Percentiles rank a stretch among this genome's conserved stretches.
phyloP scores from a whole-genome alignment of 305 asterid species.

The Solanum hybrid region DNA sequence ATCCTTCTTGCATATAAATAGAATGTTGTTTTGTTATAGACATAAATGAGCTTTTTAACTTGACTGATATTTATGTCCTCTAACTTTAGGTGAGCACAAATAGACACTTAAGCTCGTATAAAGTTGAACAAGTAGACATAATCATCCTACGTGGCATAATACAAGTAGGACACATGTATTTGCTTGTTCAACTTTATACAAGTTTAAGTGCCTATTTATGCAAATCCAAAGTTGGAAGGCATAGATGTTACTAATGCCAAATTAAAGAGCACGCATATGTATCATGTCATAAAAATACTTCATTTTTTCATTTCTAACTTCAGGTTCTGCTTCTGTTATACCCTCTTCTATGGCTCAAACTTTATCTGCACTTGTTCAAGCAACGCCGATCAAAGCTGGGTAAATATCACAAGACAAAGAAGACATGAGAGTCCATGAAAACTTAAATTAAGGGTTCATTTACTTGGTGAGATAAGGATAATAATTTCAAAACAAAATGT shows the following conservation, averaged over 20 bases:
- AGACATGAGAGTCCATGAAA: not conserved
- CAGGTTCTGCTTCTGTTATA: conserved; percentile 71
- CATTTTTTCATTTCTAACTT: conserved; percentile 1
- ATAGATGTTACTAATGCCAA: not conserved
- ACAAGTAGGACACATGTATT: not conserved
- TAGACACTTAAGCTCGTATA: not conserved
- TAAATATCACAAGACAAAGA: conserved; percentile 52
- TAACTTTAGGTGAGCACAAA: not conserved
- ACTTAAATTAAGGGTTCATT: not conserved
- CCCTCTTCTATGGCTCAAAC: conserved; percentile 85
- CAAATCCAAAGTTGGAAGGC: not conserved
- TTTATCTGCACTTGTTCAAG: conserved; percentile 82
- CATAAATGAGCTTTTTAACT: not conserved
- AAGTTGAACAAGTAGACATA: not conserved
- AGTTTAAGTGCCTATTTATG: no score
- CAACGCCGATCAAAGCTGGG: conserved; percentile 78
- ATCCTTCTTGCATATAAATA: not conserved
- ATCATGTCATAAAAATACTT: not conserved
- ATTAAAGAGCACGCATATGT: not conserved
- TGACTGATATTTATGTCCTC: not conserved
- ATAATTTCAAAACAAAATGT: not conserved
- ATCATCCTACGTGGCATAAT: not conserved
- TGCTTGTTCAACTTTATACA: not conserved
- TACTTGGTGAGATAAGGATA: not conserved
- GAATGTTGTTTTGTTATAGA: not conserved